Percentiles rank a stretch among this genome's conserved stretches.
Conservation (phyloP, 768 basidiomycete species). For the Trametes cingulata region DNA sequence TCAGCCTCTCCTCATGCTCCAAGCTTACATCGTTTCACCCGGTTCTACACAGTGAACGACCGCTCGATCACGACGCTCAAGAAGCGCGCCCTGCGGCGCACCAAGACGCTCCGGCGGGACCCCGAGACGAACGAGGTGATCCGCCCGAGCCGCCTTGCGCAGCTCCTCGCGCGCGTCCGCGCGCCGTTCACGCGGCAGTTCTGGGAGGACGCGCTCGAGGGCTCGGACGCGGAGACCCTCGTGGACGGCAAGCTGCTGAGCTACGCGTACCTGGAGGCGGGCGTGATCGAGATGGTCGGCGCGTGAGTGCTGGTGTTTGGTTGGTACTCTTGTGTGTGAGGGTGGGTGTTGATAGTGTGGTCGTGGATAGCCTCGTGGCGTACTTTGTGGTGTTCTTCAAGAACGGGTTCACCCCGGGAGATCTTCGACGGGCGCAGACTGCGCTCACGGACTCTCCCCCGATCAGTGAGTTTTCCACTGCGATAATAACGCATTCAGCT, state of each 20-base stretch:
- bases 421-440: slow-evolving; percentile 53
- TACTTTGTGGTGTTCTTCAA: slow-evolving; percentile 71
- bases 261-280: slow-evolving; percentile 68
- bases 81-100: slow-evolving; percentile 56
- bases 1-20: slow-evolving; percentile 24
- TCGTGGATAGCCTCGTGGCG: slow-evolving; percentile 46
- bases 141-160: slow-evolving; percentile 43
- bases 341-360: neutral
- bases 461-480: neutral
- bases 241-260: slow-evolving; percentile 64
- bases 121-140: slow-evolving; percentile 51
- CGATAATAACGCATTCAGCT: neutral
- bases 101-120: slow-evolving; percentile 54
- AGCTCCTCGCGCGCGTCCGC: slow-evolving; percentile 40
- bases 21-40: neutral
- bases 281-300: slow-evolving; percentile 58
- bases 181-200: slow-evolving; percentile 57
- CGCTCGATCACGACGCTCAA: slow-evolving; percentile 55
- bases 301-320: no score
- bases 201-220: slow-evolving; percentile 60
- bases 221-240: slow-evolving; percentile 55
- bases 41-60: slow-evolving; percentile 50
- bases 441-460: neutral
- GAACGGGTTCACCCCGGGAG: slow-evolving; percentile 59
- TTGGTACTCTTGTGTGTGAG: neutral